A percentile compares a stretch with the other conserved stretches of the same genome.
Conservation (phyloP, 352 stramenopile genomes). For the Phytophthora pseudosyringae region DNA sequence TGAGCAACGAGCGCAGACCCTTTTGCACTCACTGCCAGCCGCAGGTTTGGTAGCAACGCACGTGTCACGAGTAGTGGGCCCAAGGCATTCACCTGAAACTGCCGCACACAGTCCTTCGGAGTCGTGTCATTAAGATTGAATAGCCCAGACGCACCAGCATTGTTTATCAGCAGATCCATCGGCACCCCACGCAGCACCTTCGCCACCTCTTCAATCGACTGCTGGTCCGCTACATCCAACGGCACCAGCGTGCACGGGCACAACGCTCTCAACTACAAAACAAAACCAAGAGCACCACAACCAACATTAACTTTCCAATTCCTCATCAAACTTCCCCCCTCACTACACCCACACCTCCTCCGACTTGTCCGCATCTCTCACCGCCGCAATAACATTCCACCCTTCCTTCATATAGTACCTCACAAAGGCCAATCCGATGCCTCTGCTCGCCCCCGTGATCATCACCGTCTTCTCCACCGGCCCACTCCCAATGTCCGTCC, state of each 20-base stretch:
- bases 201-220: slow-evolving; percentile 46
- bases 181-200: slow-evolving; percentile 39
- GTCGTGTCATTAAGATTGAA: slow-evolving; percentile 41
- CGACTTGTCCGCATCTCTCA: slow-evolving; percentile 27
- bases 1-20: slow-evolving; percentile 48
- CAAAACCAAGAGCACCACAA: too few relatives aligned
- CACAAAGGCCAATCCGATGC: slow-evolving; percentile 52
- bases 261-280: slow-evolving; percentile 25
- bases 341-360: slow-evolving; percentile 26
- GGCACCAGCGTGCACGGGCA: slow-evolving; percentile 24
- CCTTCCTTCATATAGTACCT: slow-evolving; percentile 45
- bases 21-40: slow-evolving; percentile 27
- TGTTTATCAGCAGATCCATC: slow-evolving; percentile 71
- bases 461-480: slow-evolving; percentile 41
- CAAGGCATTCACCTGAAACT: slow-evolving; percentile 69
- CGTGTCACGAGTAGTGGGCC: slow-evolving; percentile 60
- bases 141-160: slow-evolving; percentile 47
- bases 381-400: slow-evolving; percentile 55
- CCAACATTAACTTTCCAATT: neutral
- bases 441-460: slow-evolving; percentile 49
- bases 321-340: neutral
- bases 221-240: slow-evolving; percentile 31
- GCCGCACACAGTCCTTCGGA: slow-evolving; percentile 45
- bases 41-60: slow-evolving; percentile 4
- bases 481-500: neutral